These are phyloP conservation scores for Hypoxylon sp. DNA, from an alignment of 2,329 filamentous ascomycete genomes.

Conservation along the genomic window DNA sequence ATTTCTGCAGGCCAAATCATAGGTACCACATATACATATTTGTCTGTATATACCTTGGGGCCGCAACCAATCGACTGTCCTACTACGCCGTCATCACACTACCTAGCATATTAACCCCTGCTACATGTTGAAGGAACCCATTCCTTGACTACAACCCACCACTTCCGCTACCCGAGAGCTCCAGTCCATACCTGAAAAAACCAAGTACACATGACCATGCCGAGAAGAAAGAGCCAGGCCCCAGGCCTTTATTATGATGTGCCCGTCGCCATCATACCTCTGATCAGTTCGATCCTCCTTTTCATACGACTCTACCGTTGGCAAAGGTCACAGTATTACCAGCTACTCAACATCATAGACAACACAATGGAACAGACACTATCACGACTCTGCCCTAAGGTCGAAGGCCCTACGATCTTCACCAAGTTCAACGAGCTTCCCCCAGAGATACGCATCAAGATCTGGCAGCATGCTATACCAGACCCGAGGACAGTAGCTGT, in stretches of 20 bases:
- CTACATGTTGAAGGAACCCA: slow-evolving; percentile 16
- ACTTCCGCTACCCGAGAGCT: slow-evolving; percentile 10
- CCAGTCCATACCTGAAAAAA: no score
- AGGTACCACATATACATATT: slow-evolving; percentile 26
- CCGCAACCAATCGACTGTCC: slow-evolving; percentile 25
- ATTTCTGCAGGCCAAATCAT: slow-evolving; percentile 33
- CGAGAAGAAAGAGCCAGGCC: slow-evolving; percentile 29
- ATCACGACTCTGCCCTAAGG: slow-evolving; percentile 27
- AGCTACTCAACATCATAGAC: slow-evolving; percentile 42
- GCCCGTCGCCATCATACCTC: slow-evolving; percentile 38
- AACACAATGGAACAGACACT: slow-evolving; percentile 44
- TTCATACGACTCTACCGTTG: slow-evolving; percentile 38
- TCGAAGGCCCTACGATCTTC: slow-evolving; percentile 41
- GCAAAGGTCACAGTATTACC: slow-evolving; percentile 38
- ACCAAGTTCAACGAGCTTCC: slow-evolving; percentile 49
- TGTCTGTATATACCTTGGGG: slow-evolving; percentile 13
- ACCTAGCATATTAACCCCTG: slow-evolving; percentile 23
- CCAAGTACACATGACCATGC: slow-evolving; percentile 36
- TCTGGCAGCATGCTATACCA: slow-evolving; percentile 51
- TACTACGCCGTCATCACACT: slow-evolving; percentile 31
- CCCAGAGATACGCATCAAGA: slow-evolving; percentile 50
- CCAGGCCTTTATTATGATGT: slow-evolving; percentile 42
- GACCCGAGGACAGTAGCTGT: slow-evolving; percentile 47
- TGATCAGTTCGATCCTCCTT: slow-evolving; percentile 37
- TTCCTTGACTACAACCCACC: slow-evolving; percentile 18